Percentiles rank a stretch among this genome's conserved stretches.
Conservation (phyloP, 345 rosid genomes). For the Lumnitzera littorea region DNA sequence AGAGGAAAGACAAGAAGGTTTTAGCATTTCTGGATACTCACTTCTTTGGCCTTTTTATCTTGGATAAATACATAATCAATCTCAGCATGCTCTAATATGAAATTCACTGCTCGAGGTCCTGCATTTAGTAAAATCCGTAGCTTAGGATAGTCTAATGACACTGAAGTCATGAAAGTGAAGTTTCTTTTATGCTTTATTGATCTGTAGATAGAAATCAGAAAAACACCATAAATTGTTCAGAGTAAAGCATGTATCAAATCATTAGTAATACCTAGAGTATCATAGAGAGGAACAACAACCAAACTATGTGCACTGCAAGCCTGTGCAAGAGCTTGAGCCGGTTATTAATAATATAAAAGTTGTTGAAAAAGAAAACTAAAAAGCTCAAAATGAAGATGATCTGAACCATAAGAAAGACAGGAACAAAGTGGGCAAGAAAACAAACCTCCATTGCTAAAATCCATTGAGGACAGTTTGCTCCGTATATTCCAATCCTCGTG, state of each 20-base stretch:
- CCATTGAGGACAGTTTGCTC: conserved; percentile 96
- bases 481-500: conserved; percentile 74
- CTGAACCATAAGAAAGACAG: background rate
- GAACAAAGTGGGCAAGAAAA: conserved; percentile 1
- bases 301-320: conserved; percentile 80
- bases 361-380: background rate
- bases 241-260: background rate
- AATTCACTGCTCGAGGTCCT: conserved; percentile 88
- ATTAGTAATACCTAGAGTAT: conserved; percentile 66
- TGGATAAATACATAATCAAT: conserved; percentile 74
- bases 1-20: background rate
- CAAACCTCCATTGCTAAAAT: conserved; percentile 89
- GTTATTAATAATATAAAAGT: background rate
- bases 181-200: too few species aligned
- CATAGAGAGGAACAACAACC: conserved; percentile 90
- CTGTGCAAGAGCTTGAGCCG: conserved; percentile 28
- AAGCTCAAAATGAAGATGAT: background rate
- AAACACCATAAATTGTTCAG: conserved; percentile 3
- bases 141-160: background rate
- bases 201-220: too few species aligned
- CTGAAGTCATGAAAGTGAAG: too few species aligned
- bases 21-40: conserved; percentile 16
- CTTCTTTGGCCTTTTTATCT: conserved; percentile 68
- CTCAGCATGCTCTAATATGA: conserved; percentile 80
- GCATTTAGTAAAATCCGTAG: conserved; percentile 16